phyloP scores from a whole-genome alignment of 371 early-diverging fungal genomes.

The Apophysomyces elegans region DNA sequence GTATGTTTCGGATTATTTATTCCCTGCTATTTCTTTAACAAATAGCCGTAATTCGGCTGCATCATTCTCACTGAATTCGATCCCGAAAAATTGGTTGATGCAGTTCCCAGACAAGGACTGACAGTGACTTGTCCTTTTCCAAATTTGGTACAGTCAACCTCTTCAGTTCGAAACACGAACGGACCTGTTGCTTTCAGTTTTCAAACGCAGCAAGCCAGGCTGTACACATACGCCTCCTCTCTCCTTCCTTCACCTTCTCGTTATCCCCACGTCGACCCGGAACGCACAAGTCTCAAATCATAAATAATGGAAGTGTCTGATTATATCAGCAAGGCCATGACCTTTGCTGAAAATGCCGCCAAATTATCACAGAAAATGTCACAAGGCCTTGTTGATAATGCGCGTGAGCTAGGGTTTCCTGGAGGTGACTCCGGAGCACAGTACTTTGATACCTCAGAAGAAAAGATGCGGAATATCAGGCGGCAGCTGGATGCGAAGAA shows the following conservation, averaged over 20 bases:
- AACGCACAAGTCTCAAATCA: not conserved
- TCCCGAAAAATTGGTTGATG: too few relatives aligned
- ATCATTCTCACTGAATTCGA: too few relatives aligned
- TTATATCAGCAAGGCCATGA: conserved; percentile 76
- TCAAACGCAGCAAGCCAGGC: conserved; percentile 1
- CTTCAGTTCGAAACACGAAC: not conserved
- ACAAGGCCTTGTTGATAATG: conserved; percentile 85
- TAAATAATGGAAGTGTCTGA: conserved; percentile 56
- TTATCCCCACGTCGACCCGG: not conserved
- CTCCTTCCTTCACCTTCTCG: not conserved
- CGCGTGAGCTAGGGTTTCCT: conserved; percentile 81
- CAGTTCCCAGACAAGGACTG: too few relatives aligned
- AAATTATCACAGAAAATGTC: conserved; percentile 84
- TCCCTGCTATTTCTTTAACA: too few relatives aligned
- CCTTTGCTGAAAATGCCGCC: conserved; percentile 82
- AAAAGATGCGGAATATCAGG: conserved; percentile 77
- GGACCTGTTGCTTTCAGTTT: not conserved
- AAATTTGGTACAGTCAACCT: not conserved
- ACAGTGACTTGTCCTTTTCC: too few relatives aligned
- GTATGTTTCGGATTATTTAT: too few relatives aligned
- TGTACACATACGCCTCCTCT: not conserved
- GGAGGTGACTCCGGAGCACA: conserved; percentile 68
- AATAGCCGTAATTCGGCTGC: too few relatives aligned
- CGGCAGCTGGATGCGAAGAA: conserved; percentile 80
- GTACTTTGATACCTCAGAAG: conserved; percentile 88